A percentile compares a stretch with the other conserved stretches of the same genome.
Conservation (phyloP, 2,329 filamentous ascomycete species). For the Paradendryphiella salina region DNA sequence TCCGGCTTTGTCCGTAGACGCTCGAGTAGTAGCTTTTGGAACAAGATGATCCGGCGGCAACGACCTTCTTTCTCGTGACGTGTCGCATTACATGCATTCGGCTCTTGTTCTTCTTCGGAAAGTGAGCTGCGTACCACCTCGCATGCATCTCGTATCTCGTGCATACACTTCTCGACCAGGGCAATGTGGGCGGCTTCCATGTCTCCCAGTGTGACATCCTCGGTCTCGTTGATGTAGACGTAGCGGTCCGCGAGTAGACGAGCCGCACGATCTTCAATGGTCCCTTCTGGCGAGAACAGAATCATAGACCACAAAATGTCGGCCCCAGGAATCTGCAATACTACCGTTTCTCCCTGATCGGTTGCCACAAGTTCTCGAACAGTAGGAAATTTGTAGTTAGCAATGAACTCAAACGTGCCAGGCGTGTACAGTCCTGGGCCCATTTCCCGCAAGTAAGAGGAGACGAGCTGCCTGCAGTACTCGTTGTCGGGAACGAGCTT, state of each 20-base stretch:
- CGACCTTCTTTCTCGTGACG: slow-evolving; percentile 27
- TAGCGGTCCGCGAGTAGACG: slow-evolving; percentile 74
- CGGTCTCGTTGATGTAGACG: slow-evolving; percentile 53
- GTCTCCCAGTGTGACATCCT: slow-evolving; percentile 50
- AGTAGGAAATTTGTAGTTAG: slow-evolving; percentile 45
- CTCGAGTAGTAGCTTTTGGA: slow-evolving; percentile 41
- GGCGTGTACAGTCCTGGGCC: slow-evolving; percentile 62
- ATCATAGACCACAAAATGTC: slow-evolving; percentile 86
- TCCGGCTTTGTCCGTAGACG: slow-evolving; percentile 38
- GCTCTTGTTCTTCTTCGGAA: slow-evolving; percentile 12
- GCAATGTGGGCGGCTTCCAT: slow-evolving; percentile 66
- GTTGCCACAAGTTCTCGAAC: slow-evolving; percentile 21
- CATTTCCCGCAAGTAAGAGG: slow-evolving; percentile 61
- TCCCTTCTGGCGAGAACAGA: slow-evolving; percentile 65
- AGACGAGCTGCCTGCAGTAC: slow-evolving; percentile 40
- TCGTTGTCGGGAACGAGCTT: slow-evolving; percentile 29
- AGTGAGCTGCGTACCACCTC: slow-evolving; percentile 15
- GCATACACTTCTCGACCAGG: slow-evolving; percentile 75
- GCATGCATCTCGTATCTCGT: slow-evolving; percentile 50
- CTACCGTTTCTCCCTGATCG: slow-evolving; percentile 26
- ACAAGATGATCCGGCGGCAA: slow-evolving; percentile 41
- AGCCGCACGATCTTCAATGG: slow-evolving; percentile 70
- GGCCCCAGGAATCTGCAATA: slow-evolving; percentile 57
- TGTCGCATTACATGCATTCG: slow-evolving; percentile 32
- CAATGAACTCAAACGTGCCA: slow-evolving; percentile 66